Evolutionary conservation across 305 asterid genomes (phyloP).

Genomic region (Solanum hybrid): DNA sequence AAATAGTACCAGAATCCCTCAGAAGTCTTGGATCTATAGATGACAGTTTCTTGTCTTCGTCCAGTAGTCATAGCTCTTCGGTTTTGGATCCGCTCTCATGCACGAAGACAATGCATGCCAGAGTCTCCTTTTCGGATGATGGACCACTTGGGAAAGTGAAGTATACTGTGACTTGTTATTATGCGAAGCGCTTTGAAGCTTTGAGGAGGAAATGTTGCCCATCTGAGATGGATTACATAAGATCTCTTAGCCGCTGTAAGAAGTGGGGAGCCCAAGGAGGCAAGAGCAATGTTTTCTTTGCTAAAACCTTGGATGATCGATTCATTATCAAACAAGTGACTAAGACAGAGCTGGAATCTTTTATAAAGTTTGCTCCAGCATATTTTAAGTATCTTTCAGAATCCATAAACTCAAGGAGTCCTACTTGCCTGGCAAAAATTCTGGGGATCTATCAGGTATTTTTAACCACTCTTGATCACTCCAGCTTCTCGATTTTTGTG

Average conservation of each 20-base stretch:
- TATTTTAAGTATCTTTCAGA: conserved; percentile 85
- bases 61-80: conserved; percentile 16
- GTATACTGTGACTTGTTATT: conserved; percentile 76
- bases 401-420: conserved; percentile 58
- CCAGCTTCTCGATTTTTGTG: background rate
- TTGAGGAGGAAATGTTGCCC: conserved; percentile 83
- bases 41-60: conserved; percentile 40
- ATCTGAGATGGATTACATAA: conserved; percentile 64
- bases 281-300: conserved; percentile 91
- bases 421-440: conserved; percentile 92
- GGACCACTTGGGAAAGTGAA: conserved; percentile 70
- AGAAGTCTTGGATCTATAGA: conserved; percentile 58
- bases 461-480: background rate
- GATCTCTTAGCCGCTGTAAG: conserved; percentile 92
- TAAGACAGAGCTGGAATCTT: conserved; percentile 95
- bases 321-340: conserved; percentile 94
- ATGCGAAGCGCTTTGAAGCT: conserved; percentile 78
- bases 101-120: conserved; percentile 54
- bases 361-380: conserved; percentile 82
- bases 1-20: conserved; percentile 48
- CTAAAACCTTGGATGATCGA: conserved; percentile 89
- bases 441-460: conserved; percentile 94
- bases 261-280: conserved; percentile 99
- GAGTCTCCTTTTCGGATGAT: conserved; percentile 56
- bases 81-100: conserved; percentile 41